These are phyloP conservation scores for Dipteronia sinensis DNA, from an alignment of 345 rosid species.

Conservation along the genomic window DNA sequence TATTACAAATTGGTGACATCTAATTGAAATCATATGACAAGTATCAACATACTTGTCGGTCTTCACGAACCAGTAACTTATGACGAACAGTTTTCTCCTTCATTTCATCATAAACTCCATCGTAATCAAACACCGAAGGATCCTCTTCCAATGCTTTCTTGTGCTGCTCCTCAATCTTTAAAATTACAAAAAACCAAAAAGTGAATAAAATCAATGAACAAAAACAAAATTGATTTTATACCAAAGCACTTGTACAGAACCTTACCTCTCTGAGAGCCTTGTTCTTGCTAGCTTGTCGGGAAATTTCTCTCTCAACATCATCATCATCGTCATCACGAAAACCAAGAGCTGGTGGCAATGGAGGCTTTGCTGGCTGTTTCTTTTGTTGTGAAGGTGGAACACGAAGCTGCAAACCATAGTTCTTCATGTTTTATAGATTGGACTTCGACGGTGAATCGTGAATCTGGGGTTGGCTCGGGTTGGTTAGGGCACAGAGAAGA, in stretches of 20 bases:
- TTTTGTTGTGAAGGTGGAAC: slow-evolving; percentile 64
- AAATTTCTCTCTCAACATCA: slow-evolving; percentile 74
- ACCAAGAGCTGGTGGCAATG: slow-evolving; percentile 45
- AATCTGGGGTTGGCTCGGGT: too few species aligned
- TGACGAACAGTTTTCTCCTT: slow-evolving; percentile 61
- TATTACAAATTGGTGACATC: background rate
- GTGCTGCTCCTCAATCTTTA: slow-evolving; percentile 84
- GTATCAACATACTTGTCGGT: slow-evolving; percentile 54
- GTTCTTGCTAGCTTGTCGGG: slow-evolving; percentile 75
- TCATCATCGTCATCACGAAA: slow-evolving; percentile 65
- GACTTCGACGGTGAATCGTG: too few species aligned
- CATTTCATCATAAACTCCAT: slow-evolving; percentile 83
- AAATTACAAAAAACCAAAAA: slow-evolving; percentile 6
- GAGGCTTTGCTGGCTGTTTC: slow-evolving; percentile 54
- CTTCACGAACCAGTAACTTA: slow-evolving; percentile 55
- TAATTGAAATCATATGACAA: background rate
- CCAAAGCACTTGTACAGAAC: background rate
- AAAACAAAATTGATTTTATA: background rate
- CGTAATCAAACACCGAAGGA: slow-evolving; percentile 77
- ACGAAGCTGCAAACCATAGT: slow-evolving; percentile 86
- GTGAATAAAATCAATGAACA: background rate
- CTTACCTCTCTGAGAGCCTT: slow-evolving; percentile 72
- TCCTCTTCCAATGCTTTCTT: slow-evolving; percentile 87
- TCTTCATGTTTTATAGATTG: slow-evolving; percentile 64
- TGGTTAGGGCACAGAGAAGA: too few species aligned